phyloP scores from a whole-genome alignment of 2,329 filamentous ascomycete species.

The Xylaria sp. region DNA sequence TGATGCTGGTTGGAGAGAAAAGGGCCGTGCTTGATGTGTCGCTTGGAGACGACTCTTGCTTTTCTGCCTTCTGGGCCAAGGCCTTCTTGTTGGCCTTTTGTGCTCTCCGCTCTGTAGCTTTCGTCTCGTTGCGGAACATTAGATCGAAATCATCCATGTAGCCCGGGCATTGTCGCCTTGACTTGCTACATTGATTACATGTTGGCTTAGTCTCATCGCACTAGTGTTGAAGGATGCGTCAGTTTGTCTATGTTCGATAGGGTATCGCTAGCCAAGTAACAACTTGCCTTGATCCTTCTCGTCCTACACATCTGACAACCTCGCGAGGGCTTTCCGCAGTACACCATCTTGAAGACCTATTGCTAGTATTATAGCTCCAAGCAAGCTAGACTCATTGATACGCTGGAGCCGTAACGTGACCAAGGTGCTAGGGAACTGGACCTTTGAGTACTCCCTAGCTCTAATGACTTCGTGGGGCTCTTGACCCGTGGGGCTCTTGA shows the following conservation, averaged over 20 bases:
- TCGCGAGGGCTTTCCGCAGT: slow-evolving; percentile 72
- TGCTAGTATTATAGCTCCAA: background rate
- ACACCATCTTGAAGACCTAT: slow-evolving; percentile 63
- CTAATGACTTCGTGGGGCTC: background rate
- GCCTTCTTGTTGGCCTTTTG: slow-evolving; percentile 65
- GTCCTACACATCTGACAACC: slow-evolving; percentile 81
- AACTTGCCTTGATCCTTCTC: slow-evolving; percentile 75
- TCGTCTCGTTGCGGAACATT: slow-evolving; percentile 78
- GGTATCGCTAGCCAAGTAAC: background rate
- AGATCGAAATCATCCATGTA: slow-evolving; percentile 79
- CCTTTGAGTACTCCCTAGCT: background rate
- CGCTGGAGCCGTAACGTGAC: background rate
- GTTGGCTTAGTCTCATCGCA: slow-evolving; percentile 75
- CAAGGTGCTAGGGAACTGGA: background rate
- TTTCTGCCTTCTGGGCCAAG: slow-evolving; percentile 52
- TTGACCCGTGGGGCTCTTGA: slow-evolving; percentile 8
- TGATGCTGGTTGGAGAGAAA: slow-evolving; percentile 39
- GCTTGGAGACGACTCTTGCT: slow-evolving; percentile 37
- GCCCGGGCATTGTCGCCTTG: slow-evolving; percentile 71
- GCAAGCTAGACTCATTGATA: background rate
- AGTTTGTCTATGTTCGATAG: slow-evolving; percentile 27
- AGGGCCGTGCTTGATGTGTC: slow-evolving; percentile 43
- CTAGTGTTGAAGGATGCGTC: slow-evolving; percentile 52
- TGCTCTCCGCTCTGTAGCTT: slow-evolving; percentile 72
- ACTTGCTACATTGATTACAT: slow-evolving; percentile 73